Percentiles rank a stretch among this genome's conserved stretches.
Conservation (phyloP, 2,329 filamentous ascomycete species). For the Clonostachys rhizophaga region DNA sequence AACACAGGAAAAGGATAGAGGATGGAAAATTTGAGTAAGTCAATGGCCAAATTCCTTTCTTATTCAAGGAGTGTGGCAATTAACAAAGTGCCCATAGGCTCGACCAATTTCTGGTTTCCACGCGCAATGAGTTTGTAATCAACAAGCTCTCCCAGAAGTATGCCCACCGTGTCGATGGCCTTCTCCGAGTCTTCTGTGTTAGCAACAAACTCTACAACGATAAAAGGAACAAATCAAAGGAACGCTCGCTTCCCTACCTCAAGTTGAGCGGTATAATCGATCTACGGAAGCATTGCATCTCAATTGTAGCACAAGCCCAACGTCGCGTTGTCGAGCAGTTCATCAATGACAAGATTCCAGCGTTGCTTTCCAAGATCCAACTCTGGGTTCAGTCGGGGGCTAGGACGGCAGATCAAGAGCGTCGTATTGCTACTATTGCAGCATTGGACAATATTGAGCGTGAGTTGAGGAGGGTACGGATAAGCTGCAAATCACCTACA, state of each 20-base stretch:
- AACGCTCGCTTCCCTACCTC: conserved; percentile 21
- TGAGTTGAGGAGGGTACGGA: conserved; percentile 20
- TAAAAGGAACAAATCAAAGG: conserved; percentile 15
- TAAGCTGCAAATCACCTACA: not conserved
- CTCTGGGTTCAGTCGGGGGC: conserved; percentile 39
- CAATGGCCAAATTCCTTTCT: not conserved
- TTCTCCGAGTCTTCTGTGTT: conserved; percentile 33
- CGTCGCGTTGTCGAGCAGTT: conserved; percentile 25
- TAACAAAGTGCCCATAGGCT: not conserved
- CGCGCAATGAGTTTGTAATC: conserved; percentile 28
- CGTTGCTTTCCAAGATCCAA: conserved; percentile 28
- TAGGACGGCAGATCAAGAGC: conserved; percentile 17
- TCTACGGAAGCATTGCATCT: conserved; percentile 35
- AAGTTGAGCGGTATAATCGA: conserved; percentile 33
- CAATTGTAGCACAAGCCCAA: conserved; percentile 36
- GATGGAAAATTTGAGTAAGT: not conserved
- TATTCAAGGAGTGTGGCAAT: too few relatives aligned
- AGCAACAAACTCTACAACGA: conserved; percentile 38
- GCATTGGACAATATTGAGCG: conserved; percentile 18
- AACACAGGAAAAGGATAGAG: not conserved
- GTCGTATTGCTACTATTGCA: conserved; percentile 11
- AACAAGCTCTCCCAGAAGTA: conserved; percentile 20
- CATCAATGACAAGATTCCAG: conserved; percentile 32
- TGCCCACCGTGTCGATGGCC: conserved; percentile 6
- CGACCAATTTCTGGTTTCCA: conserved; percentile 24